These are phyloP conservation scores for Capniomyces stellatus DNA, from an alignment of 371 early-diverging fungal species.

Conservation along the genomic window DNA sequence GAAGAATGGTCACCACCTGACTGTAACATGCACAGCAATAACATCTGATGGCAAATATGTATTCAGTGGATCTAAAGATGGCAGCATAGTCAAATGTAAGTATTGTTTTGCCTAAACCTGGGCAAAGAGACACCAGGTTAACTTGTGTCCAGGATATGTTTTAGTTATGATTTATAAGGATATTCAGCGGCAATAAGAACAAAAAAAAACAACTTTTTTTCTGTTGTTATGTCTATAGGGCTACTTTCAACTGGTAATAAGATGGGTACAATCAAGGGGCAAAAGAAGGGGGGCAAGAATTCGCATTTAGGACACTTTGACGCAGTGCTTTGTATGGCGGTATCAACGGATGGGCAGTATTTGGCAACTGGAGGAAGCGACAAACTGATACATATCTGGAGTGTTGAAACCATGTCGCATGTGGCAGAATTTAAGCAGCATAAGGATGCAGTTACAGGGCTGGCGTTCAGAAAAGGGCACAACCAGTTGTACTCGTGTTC, in stretches of 20 bases:
- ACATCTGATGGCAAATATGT: slow-evolving; percentile 43
- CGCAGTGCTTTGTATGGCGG: slow-evolving; percentile 57
- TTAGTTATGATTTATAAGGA: not conserved
- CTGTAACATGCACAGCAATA: slow-evolving; percentile 62
- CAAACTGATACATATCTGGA: slow-evolving; percentile 82
- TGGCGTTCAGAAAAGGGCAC: slow-evolving; percentile 51
- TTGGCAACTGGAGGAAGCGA: slow-evolving; percentile 77
- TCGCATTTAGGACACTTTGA: slow-evolving; percentile 52
- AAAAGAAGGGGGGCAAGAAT: slow-evolving; percentile 6
- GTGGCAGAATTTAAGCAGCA: slow-evolving; percentile 71
- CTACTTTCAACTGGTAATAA: slow-evolving; percentile 32
- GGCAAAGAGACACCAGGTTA: too few species aligned
- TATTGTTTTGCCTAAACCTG: slow-evolving; percentile 4
- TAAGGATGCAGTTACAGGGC: slow-evolving; percentile 73
- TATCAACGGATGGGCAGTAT: slow-evolving; percentile 63
- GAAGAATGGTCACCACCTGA: slow-evolving; percentile 44
- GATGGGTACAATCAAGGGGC: slow-evolving; percentile 10
- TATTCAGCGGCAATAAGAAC: not conserved
- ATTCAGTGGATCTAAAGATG: slow-evolving; percentile 82
- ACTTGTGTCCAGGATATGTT: too few species aligned
- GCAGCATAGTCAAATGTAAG: slow-evolving; percentile 68
- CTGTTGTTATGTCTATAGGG: slow-evolving; percentile 26
- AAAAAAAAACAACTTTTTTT: not conserved
- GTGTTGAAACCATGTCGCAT: slow-evolving; percentile 46
- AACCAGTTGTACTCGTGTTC: slow-evolving; percentile 85